Evolutionary conservation across 257 asterid species (phyloP).

Genomic region (Anisodus tanguticus): DNA sequence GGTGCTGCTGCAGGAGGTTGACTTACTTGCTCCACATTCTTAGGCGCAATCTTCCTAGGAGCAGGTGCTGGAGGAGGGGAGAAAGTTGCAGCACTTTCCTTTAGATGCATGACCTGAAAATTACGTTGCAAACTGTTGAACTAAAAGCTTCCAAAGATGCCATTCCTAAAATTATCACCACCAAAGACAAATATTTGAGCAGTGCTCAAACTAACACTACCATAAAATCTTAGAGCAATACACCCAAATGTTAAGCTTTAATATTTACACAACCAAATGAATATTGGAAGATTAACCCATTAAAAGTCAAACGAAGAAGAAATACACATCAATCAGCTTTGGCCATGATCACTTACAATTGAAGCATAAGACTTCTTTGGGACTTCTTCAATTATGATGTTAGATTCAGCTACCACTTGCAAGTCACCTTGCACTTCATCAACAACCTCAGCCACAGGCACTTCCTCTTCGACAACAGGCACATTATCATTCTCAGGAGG

Average conservation of each 20-base stretch:
- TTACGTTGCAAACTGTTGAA: slow-evolving; percentile 29
- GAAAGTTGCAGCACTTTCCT: slow-evolving; percentile 54
- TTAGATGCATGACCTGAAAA: slow-evolving; percentile 74
- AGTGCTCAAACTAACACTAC: background rate
- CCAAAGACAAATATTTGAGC: background rate
- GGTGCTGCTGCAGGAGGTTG: slow-evolving; percentile 41
- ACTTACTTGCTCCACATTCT: slow-evolving; percentile 48
- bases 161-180: background rate
- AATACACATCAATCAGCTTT: background rate
- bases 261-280: slow-evolving; percentile 22
- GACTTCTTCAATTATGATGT: slow-evolving; percentile 53
- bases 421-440: slow-evolving; percentile 56
- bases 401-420: slow-evolving; percentile 49
- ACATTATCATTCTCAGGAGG: slow-evolving; percentile 64
- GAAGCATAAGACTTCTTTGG: slow-evolving; percentile 81
- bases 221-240: background rate
- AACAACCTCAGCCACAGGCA: slow-evolving; percentile 67
- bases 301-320: slow-evolving; percentile 22
- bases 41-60: slow-evolving; percentile 49
- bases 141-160: slow-evolving; percentile 14
- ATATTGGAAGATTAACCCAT: background rate
- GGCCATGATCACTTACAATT: slow-evolving; percentile 57
- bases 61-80: slow-evolving; percentile 54
- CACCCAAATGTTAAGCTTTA: background rate
- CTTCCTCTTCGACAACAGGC: slow-evolving; percentile 57